Conservation (phyloP, 208 protist species). For the Blechomonas ayalai region DNA sequence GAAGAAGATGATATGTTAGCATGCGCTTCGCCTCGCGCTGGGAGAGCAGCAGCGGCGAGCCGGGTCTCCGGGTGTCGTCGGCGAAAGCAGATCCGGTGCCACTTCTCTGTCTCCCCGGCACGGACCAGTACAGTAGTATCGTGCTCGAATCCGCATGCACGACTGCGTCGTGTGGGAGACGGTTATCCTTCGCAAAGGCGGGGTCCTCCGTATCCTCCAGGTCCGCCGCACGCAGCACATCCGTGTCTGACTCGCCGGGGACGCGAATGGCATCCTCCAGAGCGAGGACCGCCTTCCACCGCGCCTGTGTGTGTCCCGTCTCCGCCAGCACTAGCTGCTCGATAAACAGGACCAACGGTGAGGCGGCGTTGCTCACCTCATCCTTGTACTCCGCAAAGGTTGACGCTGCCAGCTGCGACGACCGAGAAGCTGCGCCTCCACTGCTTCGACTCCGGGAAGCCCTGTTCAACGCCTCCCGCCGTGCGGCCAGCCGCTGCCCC, state of each 20-base stretch:
- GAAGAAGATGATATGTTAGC: slow-evolving; percentile 38
- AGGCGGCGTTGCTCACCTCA: too few relatives aligned
- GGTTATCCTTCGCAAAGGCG: not conserved
- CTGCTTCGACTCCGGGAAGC: too few relatives aligned
- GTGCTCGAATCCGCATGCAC: not conserved
- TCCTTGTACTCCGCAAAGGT: too few relatives aligned
- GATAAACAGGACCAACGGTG: slow-evolving; percentile 31
- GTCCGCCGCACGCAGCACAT: slow-evolving; percentile 3
- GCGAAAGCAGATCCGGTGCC: slow-evolving; percentile 1
- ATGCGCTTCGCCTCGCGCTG: slow-evolving; percentile 32
- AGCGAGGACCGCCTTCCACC: slow-evolving; percentile 14
- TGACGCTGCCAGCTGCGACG: too few relatives aligned
- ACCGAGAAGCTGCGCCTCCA: too few relatives aligned
- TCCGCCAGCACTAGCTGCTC: slow-evolving; percentile 48
- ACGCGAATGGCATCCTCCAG: slow-evolving; percentile 27
- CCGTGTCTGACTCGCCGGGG: slow-evolving; percentile 14
- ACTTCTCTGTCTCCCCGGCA: not conserved
- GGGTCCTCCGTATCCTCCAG: slow-evolving; percentile 4
- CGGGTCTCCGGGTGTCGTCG: not conserved
- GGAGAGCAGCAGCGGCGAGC: slow-evolving; percentile 14
- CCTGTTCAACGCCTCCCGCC: too few relatives aligned
- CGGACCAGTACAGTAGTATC: slow-evolving; percentile 2
- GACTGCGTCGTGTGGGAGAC: not conserved
- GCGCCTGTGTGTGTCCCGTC: slow-evolving; percentile 19
- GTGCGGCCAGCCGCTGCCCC: too few relatives aligned